phyloP scores from a whole-genome alignment of 441 rosid genomes.

The Gossypium davidsonii region DNA sequence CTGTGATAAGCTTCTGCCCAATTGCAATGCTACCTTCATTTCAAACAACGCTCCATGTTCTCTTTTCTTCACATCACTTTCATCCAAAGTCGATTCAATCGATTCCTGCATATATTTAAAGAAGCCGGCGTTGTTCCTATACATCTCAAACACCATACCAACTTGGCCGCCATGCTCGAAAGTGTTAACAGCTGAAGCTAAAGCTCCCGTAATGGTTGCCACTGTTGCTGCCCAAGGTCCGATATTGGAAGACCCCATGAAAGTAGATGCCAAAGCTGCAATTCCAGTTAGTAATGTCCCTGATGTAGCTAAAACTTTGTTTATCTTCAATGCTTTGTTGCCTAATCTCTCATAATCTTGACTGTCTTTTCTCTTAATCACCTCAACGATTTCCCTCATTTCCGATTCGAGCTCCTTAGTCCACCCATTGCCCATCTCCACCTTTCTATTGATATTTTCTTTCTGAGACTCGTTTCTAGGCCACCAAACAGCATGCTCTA shows the following conservation, averaged over 20 bases:
- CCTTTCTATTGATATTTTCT: background rate
- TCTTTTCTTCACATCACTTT: slow-evolving; percentile 32
- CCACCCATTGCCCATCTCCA: slow-evolving; percentile 35
- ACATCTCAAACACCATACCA: slow-evolving; percentile 84
- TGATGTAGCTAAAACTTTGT: no score
- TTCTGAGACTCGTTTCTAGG: slow-evolving; percentile 12
- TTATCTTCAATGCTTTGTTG: no score
- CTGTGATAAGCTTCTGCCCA: slow-evolving; percentile 70
- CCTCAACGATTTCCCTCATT: slow-evolving; percentile 39
- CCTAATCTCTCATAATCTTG: no score
- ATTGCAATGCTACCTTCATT: slow-evolving; percentile 49
- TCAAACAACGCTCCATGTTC: slow-evolving; percentile 52
- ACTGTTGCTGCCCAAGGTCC: slow-evolving; percentile 25
- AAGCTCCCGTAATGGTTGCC: slow-evolving; percentile 43
- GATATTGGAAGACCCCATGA: slow-evolving; percentile 20
- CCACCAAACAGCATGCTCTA: slow-evolving; percentile 74
- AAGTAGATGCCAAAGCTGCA: slow-evolving; percentile 47
- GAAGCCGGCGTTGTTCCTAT: slow-evolving; percentile 63
- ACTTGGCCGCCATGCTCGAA: slow-evolving; percentile 66
- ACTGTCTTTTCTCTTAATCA: slow-evolving; percentile 24
- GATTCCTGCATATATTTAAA: slow-evolving; percentile 29
- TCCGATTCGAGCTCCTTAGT: slow-evolving; percentile 39
- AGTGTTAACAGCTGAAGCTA: slow-evolving; percentile 44
- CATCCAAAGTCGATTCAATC: slow-evolving; percentile 33
- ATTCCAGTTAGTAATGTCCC: no score